Base-by-base conservation (phyloP, 129 eudicot species). In the Calendula officinalis region DNA sequence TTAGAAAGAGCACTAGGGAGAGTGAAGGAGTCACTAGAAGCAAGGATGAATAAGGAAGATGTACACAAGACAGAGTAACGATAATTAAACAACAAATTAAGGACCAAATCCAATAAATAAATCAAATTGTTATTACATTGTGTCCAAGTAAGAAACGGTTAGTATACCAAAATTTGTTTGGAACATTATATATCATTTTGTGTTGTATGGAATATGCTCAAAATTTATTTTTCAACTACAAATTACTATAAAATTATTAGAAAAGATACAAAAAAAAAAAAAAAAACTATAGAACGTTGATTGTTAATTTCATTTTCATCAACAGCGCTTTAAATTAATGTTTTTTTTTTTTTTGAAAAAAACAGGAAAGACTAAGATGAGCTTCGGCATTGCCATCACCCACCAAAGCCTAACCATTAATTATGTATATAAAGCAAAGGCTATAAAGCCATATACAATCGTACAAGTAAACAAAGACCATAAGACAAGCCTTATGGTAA, bases 1-100 rank as follows among this genome's bases (percentile, higher is more conserved):
- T 60, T 87, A 11, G 91, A 87, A 74, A 39, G 54, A n/a, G 95
- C 95, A n/a, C 56, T 84, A 17, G 67, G 63, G 76, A 73, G 72
- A 58, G 77, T 84, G 50, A 83, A 83, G 77, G 76, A 76, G 40
- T 68, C 70, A 58, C 81, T 82, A 37, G 70, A 54, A 47, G 56
- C 55, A 62, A 80, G 54, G 64, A 60, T 44, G 80, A 55, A 36
- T 13, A 61, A 69, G 64, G 32, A 69, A 62, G 70, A 54, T 37
- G 70, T 58, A 66, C 38, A 16, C 42, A 42, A 66, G 49, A 43
- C 56, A 14, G 44, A 45, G 16, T 8, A 57, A 62, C 30, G n/a
- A n/a, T n/a, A n/a, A n/a, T n/a, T n/a, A n/a, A n/a, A n/a, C n/a
- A n/a, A n/a, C n/a, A n/a, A 36, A 15, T 15, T 36, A 22, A 38